A percentile compares a stretch with the other conserved stretches of the same genome.
These are phyloP conservation scores for Fusarium nygamai DNA, from an alignment of 2,329 filamentous ascomycete genomes.

Conservation along the genomic window DNA sequence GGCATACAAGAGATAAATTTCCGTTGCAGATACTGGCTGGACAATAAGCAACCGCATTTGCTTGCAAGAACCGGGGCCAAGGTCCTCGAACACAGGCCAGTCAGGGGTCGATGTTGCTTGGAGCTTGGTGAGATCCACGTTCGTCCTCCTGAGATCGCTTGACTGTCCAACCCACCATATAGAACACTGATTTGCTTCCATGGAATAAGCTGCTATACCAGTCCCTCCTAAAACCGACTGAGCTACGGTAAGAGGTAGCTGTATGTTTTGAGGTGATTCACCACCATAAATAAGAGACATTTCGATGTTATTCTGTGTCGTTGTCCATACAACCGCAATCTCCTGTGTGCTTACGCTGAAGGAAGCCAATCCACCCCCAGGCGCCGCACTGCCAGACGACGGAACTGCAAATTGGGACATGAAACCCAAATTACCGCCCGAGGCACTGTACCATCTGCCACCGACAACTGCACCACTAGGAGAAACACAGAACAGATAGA, in stretches of 20 bases:
- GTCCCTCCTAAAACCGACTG: not conserved
- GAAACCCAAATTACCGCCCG: fast-evolving
- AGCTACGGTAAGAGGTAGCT: not conserved
- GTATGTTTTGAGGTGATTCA: not conserved
- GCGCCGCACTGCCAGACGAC: not conserved
- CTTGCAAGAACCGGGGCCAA: too few relatives aligned
- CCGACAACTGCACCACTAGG: not conserved
- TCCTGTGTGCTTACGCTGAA: not conserved
- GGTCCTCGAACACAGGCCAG: too few relatives aligned
- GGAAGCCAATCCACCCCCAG: not conserved
- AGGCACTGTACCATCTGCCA: not conserved
- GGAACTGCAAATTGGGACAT: not conserved
- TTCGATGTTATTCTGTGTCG: not conserved
- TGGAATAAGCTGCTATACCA: not conserved
- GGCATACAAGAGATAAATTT: too few relatives aligned
- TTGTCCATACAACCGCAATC: not conserved
- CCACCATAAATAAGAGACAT: not conserved
- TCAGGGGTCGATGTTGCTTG: too few relatives aligned
- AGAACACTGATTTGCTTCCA: not conserved
- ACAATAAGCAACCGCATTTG: too few relatives aligned
- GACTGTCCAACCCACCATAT: not conserved
- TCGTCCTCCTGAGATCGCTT: not conserved
- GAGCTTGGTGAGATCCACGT: not conserved
- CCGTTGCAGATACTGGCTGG: too few relatives aligned
- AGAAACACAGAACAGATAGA: not conserved